phyloP scores from a whole-genome alignment of 345 rosid genomes.

The Eutrema japonicum region DNA sequence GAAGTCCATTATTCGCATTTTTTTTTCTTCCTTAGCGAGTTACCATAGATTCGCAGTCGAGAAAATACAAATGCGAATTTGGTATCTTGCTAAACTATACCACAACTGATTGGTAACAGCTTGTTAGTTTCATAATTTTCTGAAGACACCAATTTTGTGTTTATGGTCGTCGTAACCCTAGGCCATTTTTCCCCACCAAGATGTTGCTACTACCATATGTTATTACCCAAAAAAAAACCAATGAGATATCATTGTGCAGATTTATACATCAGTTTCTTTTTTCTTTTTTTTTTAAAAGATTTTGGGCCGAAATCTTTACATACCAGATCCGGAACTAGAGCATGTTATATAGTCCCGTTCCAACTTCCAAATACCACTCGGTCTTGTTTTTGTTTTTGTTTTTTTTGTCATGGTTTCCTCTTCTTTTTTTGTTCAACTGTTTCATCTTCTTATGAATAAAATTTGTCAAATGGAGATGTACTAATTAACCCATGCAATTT shows the following conservation, averaged over 20 bases:
- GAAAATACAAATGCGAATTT: constrained; percentile 2
- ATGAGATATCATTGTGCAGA: no score
- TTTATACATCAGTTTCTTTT: no score
- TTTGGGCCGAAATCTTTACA: no score
- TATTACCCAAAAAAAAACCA: no score
- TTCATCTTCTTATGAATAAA: not conserved
- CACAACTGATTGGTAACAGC: not conserved
- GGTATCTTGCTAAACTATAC: not conserved
- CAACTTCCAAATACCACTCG: no score
- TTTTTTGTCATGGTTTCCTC: not conserved
- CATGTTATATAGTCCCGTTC: no score
- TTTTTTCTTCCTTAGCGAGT: not conserved
- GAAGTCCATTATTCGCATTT: not conserved
- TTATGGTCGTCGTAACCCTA: not conserved
- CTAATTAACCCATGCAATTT: not conserved
- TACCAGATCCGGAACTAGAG: no score
- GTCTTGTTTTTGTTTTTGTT: no score
- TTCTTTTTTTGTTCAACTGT: no score
- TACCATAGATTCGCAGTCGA: not conserved
- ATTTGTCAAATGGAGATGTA: not conserved
- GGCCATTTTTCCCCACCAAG: not conserved
- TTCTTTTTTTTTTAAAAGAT: no score
- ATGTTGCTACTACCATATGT: constrained; percentile 3
- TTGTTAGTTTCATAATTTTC: not conserved
- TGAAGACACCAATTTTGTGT: not conserved